Evolutionary conservation across 1,139 yeast species (phyloP), one percentile per base, ranked within the genome.

Genomic region (Pneumocystis murina): DNA sequence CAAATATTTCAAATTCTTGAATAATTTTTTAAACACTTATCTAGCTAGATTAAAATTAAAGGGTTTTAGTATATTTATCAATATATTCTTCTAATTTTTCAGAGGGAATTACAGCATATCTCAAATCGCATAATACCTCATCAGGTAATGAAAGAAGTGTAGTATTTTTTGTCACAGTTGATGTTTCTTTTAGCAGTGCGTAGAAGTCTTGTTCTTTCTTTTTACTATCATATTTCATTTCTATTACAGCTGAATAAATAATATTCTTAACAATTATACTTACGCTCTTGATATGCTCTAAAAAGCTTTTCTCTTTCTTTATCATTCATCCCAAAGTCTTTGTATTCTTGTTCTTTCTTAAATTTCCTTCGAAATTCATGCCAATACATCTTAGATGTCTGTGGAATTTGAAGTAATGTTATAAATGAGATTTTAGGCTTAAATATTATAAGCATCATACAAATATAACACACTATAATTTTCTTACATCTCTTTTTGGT

Each of bases 291-390:
- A 64, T 70, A 76, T 60, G 75, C 77, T 55, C 77, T 72, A 68
- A 77, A 80, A 12, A 75, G 65, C 39, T 69, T 72, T 67, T 79
- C 82, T 62, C 74, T 74, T 43, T 75, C 76, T 54, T 75, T 73
- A 40, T 78, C 80, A 1, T 76, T 62, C 2, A 78, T 66, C 5
- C 69, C 69, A 2, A 74, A 66, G 2, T 67, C 67, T 30, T 68
- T 67, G 65, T 79, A 74, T 36, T 69, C 73, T 0, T 71, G 68
- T 7, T 70, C 71, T 12, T 70, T 71, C 35, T 76, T 72, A 69
- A 72, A 69, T 64, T 75, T 74, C 24, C 82, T 73, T 66, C 79
- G 79, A 69, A 81, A 80, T 62, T 80, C 83, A n/a, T 76, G 69
- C 66, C 76, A 82, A 61, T 76, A 74, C 60, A 72, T 66, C 20